These are phyloP conservation scores for Hypoxylon intermedium DNA, from an alignment of 495 filamentous ascomycete genomes.

Conservation along the genomic window DNA sequence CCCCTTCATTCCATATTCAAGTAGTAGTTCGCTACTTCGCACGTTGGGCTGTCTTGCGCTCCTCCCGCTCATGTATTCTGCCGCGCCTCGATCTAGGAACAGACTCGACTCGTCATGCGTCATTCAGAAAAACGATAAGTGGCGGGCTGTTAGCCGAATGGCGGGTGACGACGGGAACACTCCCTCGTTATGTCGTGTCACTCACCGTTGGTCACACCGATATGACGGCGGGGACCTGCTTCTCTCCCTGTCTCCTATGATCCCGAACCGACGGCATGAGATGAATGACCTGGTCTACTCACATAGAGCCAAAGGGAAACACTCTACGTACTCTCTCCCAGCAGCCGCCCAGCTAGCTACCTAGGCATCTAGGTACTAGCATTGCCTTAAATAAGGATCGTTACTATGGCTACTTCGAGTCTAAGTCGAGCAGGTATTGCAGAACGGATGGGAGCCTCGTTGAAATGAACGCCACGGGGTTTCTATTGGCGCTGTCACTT, in stretches of 20 bases:
- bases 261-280: constrained; percentile 14
- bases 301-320: too few relatives aligned
- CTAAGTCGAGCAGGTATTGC: too few relatives aligned
- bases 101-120: constrained; percentile 5
- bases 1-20: too few relatives aligned
- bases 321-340: too few relatives aligned
- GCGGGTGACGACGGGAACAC: constrained; percentile 24
- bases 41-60: neutral
- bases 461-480: too few relatives aligned
- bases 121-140: constrained; percentile 13
- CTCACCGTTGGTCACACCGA: constrained; percentile 14
- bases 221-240: constrained; percentile 3
- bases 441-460: too few relatives aligned
- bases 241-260: constrained; percentile 1
- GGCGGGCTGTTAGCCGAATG: constrained; percentile 11
- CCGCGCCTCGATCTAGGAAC: constrained; percentile 10
- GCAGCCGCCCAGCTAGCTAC: neutral
- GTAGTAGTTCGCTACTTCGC: too few relatives aligned
- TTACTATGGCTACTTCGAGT: too few relatives aligned
- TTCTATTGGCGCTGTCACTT: too few relatives aligned
- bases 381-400: too few relatives aligned
- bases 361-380: neutral
- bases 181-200: constrained; percentile 18
- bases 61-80: constrained; percentile 1
- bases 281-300: too few relatives aligned